These are phyloP conservation scores for Aurantiochytrium sp. DNA, from an alignment of 108 stramenopile species.

Conservation along the genomic window DNA sequence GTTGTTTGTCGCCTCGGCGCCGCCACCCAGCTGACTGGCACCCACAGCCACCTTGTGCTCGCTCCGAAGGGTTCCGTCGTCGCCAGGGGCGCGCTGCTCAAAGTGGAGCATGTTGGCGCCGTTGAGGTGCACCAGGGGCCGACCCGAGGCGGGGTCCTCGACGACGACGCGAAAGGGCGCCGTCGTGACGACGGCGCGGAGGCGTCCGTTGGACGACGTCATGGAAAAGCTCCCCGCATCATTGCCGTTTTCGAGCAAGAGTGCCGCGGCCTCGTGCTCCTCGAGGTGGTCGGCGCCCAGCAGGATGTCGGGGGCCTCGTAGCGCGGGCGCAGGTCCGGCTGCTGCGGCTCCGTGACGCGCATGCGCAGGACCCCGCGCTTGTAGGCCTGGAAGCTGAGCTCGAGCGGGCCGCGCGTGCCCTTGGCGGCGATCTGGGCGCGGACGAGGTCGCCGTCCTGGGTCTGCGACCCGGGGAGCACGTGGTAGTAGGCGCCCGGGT, in stretches of 20 bases:
- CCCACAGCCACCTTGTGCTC: neutral
- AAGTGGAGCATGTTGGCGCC: slow-evolving; percentile 71
- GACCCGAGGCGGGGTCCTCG: neutral
- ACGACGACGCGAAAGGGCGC: slow-evolving; percentile 34
- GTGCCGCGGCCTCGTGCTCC: neutral
- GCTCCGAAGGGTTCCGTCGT: slow-evolving; percentile 33
- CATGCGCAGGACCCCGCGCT: slow-evolving; percentile 4
- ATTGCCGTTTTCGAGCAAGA: neutral
- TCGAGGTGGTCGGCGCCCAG: neutral
- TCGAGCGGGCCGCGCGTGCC: neutral
- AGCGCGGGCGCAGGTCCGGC: neutral
- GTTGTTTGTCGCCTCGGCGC: neutral
- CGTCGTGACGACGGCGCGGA: neutral
- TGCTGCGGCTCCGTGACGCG: neutral
- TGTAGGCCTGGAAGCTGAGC: neutral
- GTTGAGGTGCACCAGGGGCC: slow-evolving; percentile 52
- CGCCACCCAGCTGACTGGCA: slow-evolving; percentile 8
- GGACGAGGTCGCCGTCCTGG: neutral
- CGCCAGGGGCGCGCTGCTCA: slow-evolving; percentile 68
- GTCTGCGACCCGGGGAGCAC: neutral
- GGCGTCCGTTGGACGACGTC: neutral
- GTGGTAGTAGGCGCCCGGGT: neutral
- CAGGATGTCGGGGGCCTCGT: neutral
- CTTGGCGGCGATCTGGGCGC: neutral
- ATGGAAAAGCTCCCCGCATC: neutral